These are phyloP conservation scores for Solanum hybrid DNA, from an alignment of 305 asterid genomes.

Conservation along the genomic window DNA sequence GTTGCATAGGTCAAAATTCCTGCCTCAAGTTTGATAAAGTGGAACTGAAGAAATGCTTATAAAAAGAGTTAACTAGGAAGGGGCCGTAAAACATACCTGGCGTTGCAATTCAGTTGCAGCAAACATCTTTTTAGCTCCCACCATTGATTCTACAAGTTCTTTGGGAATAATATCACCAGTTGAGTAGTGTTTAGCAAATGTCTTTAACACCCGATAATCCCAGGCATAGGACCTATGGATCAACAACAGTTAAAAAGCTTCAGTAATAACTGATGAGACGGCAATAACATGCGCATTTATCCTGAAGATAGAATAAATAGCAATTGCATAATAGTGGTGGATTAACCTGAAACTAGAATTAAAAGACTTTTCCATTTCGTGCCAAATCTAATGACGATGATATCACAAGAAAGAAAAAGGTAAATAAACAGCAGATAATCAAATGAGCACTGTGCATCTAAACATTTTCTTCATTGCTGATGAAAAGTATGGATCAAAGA, in stretches of 20 bases:
- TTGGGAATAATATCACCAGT: slow-evolving; percentile 88
- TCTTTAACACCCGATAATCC: slow-evolving; percentile 80
- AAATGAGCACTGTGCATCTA: background rate
- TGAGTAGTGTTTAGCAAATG: slow-evolving; percentile 70
- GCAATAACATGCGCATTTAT: background rate
- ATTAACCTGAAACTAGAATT: background rate
- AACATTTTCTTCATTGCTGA: background rate
- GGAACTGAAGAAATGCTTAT: slow-evolving; percentile 5
- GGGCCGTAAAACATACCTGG: slow-evolving; percentile 49
- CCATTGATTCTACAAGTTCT: slow-evolving; percentile 60
- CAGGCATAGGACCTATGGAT: slow-evolving; percentile 67
- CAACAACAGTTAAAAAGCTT: background rate
- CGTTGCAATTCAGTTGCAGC: slow-evolving; percentile 91
- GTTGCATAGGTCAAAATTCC: slow-evolving; percentile 5
- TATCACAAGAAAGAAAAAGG: background rate
- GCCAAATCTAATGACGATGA: background rate
- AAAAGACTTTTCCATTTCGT: background rate
- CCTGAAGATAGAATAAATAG: background rate
- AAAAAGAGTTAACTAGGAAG: slow-evolving; percentile 6
- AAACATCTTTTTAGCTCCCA: slow-evolving; percentile 78
- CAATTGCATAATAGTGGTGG: background rate
- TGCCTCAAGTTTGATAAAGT: background rate
- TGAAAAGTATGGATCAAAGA: background rate
- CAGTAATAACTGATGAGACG: background rate
- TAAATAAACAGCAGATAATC: background rate